Evolutionary conservation across 2,329 filamentous ascomycete species (phyloP), one percentile per base, ranked within the genome.

Genomic region (Chaetomiaceae sp.): DNA sequence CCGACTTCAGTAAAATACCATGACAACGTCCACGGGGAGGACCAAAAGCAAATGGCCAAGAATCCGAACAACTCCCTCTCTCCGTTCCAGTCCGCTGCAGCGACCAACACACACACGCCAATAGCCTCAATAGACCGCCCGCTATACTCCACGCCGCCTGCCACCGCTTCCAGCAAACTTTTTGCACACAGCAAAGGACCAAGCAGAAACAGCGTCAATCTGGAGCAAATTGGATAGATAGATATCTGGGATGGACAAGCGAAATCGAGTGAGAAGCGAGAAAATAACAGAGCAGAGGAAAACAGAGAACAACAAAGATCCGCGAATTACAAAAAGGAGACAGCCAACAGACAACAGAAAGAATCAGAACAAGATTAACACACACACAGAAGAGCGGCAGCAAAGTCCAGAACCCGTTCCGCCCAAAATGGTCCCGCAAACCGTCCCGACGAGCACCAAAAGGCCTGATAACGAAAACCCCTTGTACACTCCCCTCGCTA

Each of bases 81-180:
- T 37, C 42, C 42, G 51, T 45, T 40, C 49, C 50, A 42, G 49
- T 38, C 51, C 51, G 34, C n/a, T n/a, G n/a, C n/a, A n/a, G n/a
- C n/a, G n/a, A n/a, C n/a, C n/a, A n/a, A n/a, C n/a, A n/a, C 50
- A 54, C 55, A 56, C 54, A 55, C 56, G 54, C 48, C 52, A 51
- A 54, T 51, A 53, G 51, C 50, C 53, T 46, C 53, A 42, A 51
- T 48, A 41, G 52, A n/a, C n/a, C n/a, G n/a, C 42, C 51, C 53
- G 49, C 45, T 49, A 45, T 45, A 54, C 51, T 53, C 50, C 46
- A n/a, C 45, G 49, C 43, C 39, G 36, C 44, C 42, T n/a, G 6
- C 20, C 18, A 19, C 15, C 14, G 17, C 38, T 45, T 18, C 45
- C 50, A 55, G 45, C 52, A 55, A 51, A 46, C 19, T 37, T 49